These are phyloP conservation scores for Penicillium freii DNA, from an alignment of 2,329 filamentous ascomycete genomes.

Conservation along the genomic window DNA sequence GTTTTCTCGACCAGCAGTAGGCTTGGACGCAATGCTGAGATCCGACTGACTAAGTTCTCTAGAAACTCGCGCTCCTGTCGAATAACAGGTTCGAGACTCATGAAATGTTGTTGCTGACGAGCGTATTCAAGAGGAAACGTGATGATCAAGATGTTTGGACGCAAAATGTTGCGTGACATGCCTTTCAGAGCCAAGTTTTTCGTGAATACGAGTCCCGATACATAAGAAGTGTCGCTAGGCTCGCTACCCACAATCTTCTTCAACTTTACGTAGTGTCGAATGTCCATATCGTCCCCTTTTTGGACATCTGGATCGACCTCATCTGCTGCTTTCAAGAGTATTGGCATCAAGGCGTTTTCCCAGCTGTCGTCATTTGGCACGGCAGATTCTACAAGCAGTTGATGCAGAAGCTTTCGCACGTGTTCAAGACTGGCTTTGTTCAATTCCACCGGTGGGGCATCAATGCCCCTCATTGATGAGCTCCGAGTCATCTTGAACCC, in stretches of 20 bases:
- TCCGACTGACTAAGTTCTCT: constrained; percentile 85
- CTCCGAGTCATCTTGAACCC: constrained; percentile 66
- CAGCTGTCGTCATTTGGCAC: constrained; percentile 73
- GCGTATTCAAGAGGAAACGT: constrained; percentile 97
- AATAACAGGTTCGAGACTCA: constrained; percentile 96
- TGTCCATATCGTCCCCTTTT: constrained; percentile 90
- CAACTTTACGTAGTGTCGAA: constrained; percentile 93
- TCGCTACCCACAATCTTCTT: constrained; percentile 92
- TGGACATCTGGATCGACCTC: constrained; percentile 93
- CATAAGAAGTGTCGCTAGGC: constrained; percentile 90
- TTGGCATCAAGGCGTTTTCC: constrained; percentile 87
- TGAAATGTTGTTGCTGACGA: constrained; percentile 88
- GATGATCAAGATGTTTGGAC: constrained; percentile 85
- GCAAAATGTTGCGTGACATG: constrained; percentile 82
- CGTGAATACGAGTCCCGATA: constrained; percentile 94
- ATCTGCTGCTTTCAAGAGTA: constrained; percentile 84
- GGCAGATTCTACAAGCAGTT: constrained; percentile 73
- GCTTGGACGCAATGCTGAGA: constrained; percentile 79
- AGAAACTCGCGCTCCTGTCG: constrained; percentile 94
- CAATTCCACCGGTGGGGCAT: constrained; percentile 74
- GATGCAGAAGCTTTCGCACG: constrained; percentile 78
- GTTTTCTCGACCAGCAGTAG: constrained; percentile 89
- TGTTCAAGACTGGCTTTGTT: constrained; percentile 86
- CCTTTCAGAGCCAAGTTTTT: constrained; percentile 96
- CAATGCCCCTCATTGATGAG: constrained; percentile 74